These are phyloP conservation scores for Naumovozyma dairenensis DNA, from an alignment of 805 yeast genomes.

Conservation along the genomic window DNA sequence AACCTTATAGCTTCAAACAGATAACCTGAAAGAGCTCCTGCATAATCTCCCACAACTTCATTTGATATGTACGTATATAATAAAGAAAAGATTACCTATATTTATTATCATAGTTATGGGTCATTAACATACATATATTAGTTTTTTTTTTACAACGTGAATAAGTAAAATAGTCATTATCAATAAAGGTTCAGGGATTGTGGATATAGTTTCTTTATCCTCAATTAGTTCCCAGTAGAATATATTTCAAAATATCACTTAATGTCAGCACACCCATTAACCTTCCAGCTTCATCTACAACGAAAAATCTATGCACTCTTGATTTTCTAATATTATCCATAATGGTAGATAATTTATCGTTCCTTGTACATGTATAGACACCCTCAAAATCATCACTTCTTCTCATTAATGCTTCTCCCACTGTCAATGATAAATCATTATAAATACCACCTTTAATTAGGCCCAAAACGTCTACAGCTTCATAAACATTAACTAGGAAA, in stretches of 20 bases:
- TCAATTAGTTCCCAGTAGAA: constrained; percentile 49
- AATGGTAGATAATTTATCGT: constrained; percentile 78
- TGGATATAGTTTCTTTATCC: no score
- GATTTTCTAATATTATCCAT: constrained; percentile 89
- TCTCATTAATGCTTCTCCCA: constrained; percentile 92
- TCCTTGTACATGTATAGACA: constrained; percentile 85
- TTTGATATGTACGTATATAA: no score
- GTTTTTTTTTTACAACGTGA: no score
- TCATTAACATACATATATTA: no score
- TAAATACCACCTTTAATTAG: constrained; percentile 90
- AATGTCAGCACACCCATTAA: constrained; percentile 79
- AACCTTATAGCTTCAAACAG: no score
- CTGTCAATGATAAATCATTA: constrained; percentile 79
- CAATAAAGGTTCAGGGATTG: no score
- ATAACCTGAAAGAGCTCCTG: no score
- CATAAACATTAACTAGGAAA: constrained; percentile 77
- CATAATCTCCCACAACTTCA: no score
- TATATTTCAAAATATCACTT: constrained; percentile 81
- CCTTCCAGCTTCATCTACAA: constrained; percentile 75
- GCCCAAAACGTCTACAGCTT: constrained; percentile 89
- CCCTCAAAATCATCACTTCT: constrained; percentile 92
- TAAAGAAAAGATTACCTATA: no score
- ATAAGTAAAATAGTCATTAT: no score
- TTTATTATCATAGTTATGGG: no score
- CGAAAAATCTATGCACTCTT: constrained; percentile 82